Conservation (phyloP, 1,284 basidiomycete species). For the Melampsora americana region DNA sequence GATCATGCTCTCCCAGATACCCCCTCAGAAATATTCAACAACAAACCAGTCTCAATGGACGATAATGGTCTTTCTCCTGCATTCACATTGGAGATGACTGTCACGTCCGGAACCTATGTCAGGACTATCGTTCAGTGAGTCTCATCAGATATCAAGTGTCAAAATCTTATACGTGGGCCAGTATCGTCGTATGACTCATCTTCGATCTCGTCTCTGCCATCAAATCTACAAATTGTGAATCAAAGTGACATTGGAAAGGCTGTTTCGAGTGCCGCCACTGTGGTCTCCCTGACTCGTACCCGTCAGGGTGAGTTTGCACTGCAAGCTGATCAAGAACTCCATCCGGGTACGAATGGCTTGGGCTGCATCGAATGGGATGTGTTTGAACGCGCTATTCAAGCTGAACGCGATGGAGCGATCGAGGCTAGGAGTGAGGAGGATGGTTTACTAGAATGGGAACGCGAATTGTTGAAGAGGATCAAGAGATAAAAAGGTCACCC, state of each 20-base stretch:
- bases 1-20: conserved; percentile 11
- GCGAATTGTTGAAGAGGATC: conserved; percentile 41
- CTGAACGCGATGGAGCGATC: background rate
- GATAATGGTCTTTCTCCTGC: conserved; percentile 61
- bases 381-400: conserved; percentile 63
- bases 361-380: conserved; percentile 74
- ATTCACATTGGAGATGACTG: conserved; percentile 85
- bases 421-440: conserved; percentile 8
- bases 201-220: too few relatives aligned
- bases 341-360: conserved; percentile 52
- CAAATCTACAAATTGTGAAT: background rate
- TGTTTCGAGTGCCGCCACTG: conserved; percentile 80
- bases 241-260: conserved; percentile 69
- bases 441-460: conserved; percentile 35
- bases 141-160: background rate
- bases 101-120: conserved; percentile 95
- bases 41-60: conserved; percentile 49
- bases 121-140: conserved; percentile 63
- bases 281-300: conserved; percentile 78
- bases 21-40: conserved; percentile 43
- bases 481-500: background rate
- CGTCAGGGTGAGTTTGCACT: conserved; percentile 77
- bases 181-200: too few relatives aligned
- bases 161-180: background rate
- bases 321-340: conserved; percentile 57